Evolutionary conservation across 2,329 filamentous ascomycete species (phyloP).

Genomic region (Aspergillus caelatus): DNA sequence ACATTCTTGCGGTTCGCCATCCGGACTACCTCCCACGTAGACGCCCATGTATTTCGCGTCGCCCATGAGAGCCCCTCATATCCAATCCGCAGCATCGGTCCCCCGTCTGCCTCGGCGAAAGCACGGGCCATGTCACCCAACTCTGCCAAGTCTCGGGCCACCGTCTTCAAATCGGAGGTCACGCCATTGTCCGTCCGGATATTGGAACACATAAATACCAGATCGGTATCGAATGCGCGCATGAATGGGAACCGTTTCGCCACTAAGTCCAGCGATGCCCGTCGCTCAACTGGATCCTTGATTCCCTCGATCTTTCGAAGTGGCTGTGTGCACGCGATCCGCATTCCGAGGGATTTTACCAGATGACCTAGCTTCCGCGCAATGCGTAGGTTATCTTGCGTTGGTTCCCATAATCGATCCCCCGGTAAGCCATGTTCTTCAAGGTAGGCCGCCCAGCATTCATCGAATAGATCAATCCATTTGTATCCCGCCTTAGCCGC

Average conservation of each 20-base stretch:
- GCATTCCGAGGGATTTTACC: conserved; percentile 35
- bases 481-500: conserved; percentile 35
- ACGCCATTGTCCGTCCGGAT: conserved; percentile 33
- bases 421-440: conserved; percentile 29
- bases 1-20: conserved; percentile 36
- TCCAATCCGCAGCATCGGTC: conserved; percentile 32
- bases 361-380: conserved; percentile 32
- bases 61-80: conserved; percentile 40
- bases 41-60: conserved; percentile 35
- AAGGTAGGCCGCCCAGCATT: conserved; percentile 38
- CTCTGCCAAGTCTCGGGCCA: conserved; percentile 35
- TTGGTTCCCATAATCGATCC: conserved; percentile 33
- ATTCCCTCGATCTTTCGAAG: conserved; percentile 36
- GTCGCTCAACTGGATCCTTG: conserved; percentile 31
- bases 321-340: conserved; percentile 37
- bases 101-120: conserved; percentile 31
- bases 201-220: conserved; percentile 40
- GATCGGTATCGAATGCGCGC: conserved; percentile 38
- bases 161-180: conserved; percentile 33
- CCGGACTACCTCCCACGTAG: conserved; percentile 37
- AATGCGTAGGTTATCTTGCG: conserved; percentile 27
- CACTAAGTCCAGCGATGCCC: conserved; percentile 27
- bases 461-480: conserved; percentile 39
- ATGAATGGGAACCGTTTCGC: conserved; percentile 39
- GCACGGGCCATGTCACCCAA: conserved; percentile 35